Percentiles rank a stretch among this genome's conserved stretches.
Evolutionary conservation across 345 rosid genomes (phyloP).

Genomic region (Pugionium cornutum): DNA sequence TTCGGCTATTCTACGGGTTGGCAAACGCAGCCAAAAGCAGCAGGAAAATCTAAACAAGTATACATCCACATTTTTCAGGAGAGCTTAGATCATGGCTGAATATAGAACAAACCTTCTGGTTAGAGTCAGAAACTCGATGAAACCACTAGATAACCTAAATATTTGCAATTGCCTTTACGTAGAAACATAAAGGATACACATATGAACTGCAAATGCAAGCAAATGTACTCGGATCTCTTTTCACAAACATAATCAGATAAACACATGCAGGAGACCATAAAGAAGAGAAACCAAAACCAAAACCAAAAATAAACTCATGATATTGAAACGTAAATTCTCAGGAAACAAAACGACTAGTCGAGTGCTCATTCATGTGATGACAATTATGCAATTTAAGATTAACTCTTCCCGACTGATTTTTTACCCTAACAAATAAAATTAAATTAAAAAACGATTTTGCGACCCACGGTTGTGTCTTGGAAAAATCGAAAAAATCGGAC

Average conservation of each 20-base stretch:
- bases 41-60: too few species aligned
- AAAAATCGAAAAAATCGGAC: background rate
- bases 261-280: background rate
- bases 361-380: slow-evolving; percentile 3
- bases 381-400: slow-evolving; percentile 3
- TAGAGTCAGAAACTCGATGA: too few species aligned
- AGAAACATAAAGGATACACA: background rate
- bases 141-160: too few species aligned
- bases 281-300: background rate
- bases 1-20: too few species aligned
- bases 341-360: background rate
- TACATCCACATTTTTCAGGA: too few species aligned
- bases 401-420: slow-evolving; percentile 16
- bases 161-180: too few species aligned
- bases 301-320: background rate
- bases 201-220: slow-evolving; percentile 9
- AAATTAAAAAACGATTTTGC: background rate
- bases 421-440: background rate
- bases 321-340: background rate
- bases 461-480: background rate
- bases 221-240: background rate
- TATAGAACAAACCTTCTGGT: too few species aligned
- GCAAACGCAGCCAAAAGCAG: background rate
- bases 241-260: background rate
- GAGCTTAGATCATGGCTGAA: too few species aligned